Evolutionary conservation across 1,139 yeast genomes (phyloP).

Genomic region (Yamadazyma siamensis): DNA sequence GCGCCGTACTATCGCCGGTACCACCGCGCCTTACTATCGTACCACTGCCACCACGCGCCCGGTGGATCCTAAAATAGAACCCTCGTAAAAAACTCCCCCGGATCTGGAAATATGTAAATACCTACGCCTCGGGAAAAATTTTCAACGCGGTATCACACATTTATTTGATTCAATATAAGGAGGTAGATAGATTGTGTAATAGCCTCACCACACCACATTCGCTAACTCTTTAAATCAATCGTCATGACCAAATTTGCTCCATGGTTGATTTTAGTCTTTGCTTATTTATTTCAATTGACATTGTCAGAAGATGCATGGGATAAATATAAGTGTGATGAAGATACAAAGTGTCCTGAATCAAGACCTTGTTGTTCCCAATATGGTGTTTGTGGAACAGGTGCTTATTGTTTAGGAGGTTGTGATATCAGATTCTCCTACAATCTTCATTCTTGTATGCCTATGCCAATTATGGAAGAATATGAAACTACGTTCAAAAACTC

Average conservation of each 20-base stretch:
- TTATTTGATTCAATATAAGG: no score
- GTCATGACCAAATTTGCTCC: no score
- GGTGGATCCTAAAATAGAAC: no score
- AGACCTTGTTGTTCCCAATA: slow-evolving; percentile 81
- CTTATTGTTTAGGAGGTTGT: slow-evolving; percentile 79
- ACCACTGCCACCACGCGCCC: no score
- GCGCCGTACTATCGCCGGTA: no score
- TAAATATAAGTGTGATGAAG: slow-evolving; percentile 43
- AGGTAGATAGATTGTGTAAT: no score
- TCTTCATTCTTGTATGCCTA: slow-evolving; percentile 65
- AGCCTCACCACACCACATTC: no score
- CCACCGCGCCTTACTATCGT: no score
- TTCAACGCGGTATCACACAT: slow-evolving; percentile 10
- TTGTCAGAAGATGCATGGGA: slow-evolving; percentile 12
- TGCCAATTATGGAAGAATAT: slow-evolving; percentile 39
- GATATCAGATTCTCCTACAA: slow-evolving; percentile 65
- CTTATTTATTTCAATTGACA: background rate
- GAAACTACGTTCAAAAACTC: slow-evolving; percentile 34
- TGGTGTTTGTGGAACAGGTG: slow-evolving; percentile 84
- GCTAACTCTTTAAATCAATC: no score
- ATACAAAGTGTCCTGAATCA: slow-evolving; percentile 61
- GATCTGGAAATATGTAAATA: slow-evolving; percentile 13
- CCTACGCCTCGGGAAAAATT: slow-evolving; percentile 8
- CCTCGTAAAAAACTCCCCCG: no score
- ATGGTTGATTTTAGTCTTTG: no score